Conservation (phyloP, 305 asterid genomes). For the Fraxinus platypoda region DNA sequence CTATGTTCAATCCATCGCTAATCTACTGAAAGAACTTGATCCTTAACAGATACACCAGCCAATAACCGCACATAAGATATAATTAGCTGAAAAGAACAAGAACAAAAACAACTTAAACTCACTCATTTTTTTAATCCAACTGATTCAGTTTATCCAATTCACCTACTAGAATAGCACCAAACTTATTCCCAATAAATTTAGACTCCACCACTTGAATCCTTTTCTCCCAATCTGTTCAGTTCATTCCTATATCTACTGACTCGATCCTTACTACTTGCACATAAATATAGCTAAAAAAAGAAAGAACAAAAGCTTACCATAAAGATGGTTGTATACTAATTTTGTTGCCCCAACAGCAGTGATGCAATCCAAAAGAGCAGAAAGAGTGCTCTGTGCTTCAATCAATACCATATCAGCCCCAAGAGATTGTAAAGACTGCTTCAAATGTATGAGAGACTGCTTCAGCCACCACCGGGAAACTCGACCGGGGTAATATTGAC, state of each 20-base stretch:
- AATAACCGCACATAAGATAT: background rate
- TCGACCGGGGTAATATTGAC: conserved; percentile 74
- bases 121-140: background rate
- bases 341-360: conserved; percentile 68
- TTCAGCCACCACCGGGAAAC: conserved; percentile 97
- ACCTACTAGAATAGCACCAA: background rate
- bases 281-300: background rate
- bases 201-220: background rate
- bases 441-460: conserved; percentile 72
- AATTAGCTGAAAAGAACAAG: background rate
- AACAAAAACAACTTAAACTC: background rate
- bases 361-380: conserved; percentile 66
- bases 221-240: background rate
- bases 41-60: background rate
- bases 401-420: conserved; percentile 74
- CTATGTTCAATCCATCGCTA: background rate
- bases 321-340: conserved; percentile 79
- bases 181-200: background rate
- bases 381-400: conserved; percentile 62
- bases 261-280: background rate
- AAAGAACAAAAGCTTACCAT: conserved; percentile 44
- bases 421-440: conserved; percentile 68
- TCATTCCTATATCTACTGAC: background rate
- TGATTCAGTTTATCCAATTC: background rate
- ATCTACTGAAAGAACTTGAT: background rate